These are phyloP conservation scores for Beauveria australis DNA, from an alignment of 2,329 filamentous ascomycete genomes.

Conservation along the genomic window DNA sequence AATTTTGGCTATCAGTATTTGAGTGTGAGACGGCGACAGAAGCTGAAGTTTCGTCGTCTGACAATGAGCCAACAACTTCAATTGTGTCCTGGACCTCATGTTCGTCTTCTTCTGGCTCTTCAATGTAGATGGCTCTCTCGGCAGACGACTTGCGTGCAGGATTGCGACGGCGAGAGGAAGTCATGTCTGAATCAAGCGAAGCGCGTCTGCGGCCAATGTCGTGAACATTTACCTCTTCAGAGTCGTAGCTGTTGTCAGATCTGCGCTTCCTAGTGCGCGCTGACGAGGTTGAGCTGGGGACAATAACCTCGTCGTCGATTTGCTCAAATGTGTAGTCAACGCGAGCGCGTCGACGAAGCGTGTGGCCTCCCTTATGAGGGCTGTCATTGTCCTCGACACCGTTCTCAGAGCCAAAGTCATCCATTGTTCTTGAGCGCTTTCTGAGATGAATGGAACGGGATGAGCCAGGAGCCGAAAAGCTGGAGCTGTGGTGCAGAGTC, in stretches of 20 bases:
- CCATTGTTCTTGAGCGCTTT: constrained; percentile 37
- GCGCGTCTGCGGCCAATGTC: constrained; percentile 29
- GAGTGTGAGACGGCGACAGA: background rate
- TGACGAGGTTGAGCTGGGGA: constrained; percentile 26
- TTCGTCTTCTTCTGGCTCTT: constrained; percentile 24
- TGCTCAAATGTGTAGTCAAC: constrained; percentile 50
- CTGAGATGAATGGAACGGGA: constrained; percentile 25
- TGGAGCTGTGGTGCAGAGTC: constrained; percentile 27
- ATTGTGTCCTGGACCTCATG: constrained; percentile 7
- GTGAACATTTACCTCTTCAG: constrained; percentile 23
- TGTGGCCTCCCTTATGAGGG: constrained; percentile 50
- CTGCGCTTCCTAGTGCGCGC: constrained; percentile 29
- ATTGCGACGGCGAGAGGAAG: constrained; percentile 31
- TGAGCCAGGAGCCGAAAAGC: constrained; percentile 27
- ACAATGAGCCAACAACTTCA: constrained; percentile 3
- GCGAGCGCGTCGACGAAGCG: constrained; percentile 46
- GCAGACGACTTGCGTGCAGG: constrained; percentile 29
- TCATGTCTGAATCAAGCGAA: constrained; percentile 27
- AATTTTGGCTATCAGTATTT: background rate
- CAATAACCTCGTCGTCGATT: constrained; percentile 38
- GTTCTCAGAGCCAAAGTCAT: constrained; percentile 22
- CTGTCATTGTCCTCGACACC: constrained; percentile 40
- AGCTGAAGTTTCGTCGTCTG: constrained; percentile 1
- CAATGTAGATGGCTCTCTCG: constrained; percentile 24
- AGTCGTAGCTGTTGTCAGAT: constrained; percentile 26